Base-by-base conservation (phyloP, 345 rosid genomes). In the Salix caprea region DNA sequence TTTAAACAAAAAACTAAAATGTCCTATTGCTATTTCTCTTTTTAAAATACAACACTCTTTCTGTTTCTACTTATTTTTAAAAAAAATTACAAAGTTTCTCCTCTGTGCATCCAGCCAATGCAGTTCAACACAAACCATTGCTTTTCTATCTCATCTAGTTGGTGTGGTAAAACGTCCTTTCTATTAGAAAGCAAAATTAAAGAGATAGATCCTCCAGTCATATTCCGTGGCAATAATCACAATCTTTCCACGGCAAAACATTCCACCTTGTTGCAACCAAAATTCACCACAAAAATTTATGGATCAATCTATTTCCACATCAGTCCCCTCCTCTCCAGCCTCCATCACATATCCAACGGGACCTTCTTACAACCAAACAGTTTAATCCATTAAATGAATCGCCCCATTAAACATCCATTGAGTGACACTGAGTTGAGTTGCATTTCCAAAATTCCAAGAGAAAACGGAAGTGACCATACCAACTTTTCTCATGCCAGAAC, bases 401-500 rank as follows among this genome's bases (percentile, higher is more conserved):
- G 18, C 21, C 58, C 21, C 19, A 50, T 18, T 67, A 74, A 34
- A 18, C 39, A 46, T n/a, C 7, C 65, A 34, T 21, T 32, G 34
- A 8, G 74, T 39, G 68, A 56, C 30, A 39, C 9, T 28, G 65
- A 72, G 26, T 30, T 58, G 74, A 15, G 48, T 73, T 66, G 21
- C 69, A 67, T 77, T 37, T 76, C 69, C 65, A 52, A 77, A 64
- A 32, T 48, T 30, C 70, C 54, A 21, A 42, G n/a, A 40, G 60
- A 34, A n/a, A 44, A 23, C 36, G 42, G 76, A 69, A 77, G 67
- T 21, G 8, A 16, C n/a, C 13, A 8, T 56, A 50, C 12, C 46
- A 77, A 80, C 76, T 26, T 75, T 66, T 71, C 12, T 78, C 87
- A 81, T 80, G 82, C 83, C 76, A 67, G 60, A 46, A 70, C 74